Percentiles rank a stretch among this genome's conserved stretches.
These are phyloP conservation scores for Epichloe gansuensis DNA, from an alignment of 2,329 filamentous ascomycete genomes.

Conservation along the genomic window DNA sequence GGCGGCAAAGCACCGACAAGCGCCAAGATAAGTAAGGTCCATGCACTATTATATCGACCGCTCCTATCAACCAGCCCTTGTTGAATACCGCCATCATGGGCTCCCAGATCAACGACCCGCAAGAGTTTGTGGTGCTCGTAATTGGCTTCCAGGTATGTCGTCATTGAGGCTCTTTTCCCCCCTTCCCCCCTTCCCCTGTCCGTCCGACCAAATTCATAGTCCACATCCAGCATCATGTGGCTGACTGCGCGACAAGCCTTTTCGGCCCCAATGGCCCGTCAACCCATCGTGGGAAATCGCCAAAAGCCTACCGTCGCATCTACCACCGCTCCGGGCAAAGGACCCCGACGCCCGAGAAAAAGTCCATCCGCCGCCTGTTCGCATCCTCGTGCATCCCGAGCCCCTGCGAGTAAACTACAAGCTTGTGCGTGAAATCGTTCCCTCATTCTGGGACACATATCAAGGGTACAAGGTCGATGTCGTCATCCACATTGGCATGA, in stretches of 20 bases:
- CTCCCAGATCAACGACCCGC: slow-evolving; percentile 22
- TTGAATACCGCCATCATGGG: slow-evolving; percentile 15
- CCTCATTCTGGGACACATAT: slow-evolving; percentile 42
- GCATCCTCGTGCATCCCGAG: slow-evolving; percentile 50
- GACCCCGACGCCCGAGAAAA: slow-evolving; percentile 19
- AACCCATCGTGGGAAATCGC: slow-evolving; percentile 79
- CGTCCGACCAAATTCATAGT: not conserved
- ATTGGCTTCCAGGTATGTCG: slow-evolving; percentile 47
- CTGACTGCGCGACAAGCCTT: slow-evolving; percentile 38
- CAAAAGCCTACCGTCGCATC: slow-evolving; percentile 48
- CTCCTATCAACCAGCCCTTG: not conserved
- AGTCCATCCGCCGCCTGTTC: slow-evolving; percentile 33
- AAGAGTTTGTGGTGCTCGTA: slow-evolving; percentile 45
- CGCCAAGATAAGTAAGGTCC: no score
- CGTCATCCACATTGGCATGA: slow-evolving; percentile 71
- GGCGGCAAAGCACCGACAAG: no score
- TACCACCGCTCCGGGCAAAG: slow-evolving; percentile 39
- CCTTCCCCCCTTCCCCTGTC: not conserved
- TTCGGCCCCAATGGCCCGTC: slow-evolving; percentile 54
- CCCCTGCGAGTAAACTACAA: slow-evolving; percentile 62
- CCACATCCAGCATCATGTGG: not conserved
- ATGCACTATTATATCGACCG: no score
- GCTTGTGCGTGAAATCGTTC: slow-evolving; percentile 49
- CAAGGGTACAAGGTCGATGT: slow-evolving; percentile 42
- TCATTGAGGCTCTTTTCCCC: slow-evolving; percentile 2